phyloP scores from a whole-genome alignment of 306 rosid genomes.

The Echinosophora koreensis region DNA sequence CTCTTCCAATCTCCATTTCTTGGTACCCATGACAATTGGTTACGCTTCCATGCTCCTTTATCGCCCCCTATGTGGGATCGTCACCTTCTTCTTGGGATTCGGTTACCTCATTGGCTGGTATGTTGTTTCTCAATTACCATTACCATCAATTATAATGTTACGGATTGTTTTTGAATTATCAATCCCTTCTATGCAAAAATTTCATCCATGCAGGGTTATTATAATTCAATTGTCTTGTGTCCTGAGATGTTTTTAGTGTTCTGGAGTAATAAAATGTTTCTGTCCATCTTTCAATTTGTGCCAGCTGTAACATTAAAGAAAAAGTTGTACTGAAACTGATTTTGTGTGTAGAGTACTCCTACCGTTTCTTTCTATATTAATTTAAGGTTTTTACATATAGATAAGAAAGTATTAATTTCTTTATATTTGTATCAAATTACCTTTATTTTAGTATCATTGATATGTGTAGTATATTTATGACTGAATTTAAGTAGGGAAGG shows the following conservation, averaged over 20 bases:
- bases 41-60: constrained; percentile 81
- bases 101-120: constrained; percentile 88
- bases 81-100: constrained; percentile 80
- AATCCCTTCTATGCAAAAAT: neutral
- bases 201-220: neutral
- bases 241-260: neutral
- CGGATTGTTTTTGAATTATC: neutral
- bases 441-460: too few species aligned
- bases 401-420: too few species aligned
- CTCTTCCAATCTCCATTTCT: constrained; percentile 88
- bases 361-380: too few species aligned
- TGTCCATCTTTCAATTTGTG: neutral
- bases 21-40: constrained; percentile 79
- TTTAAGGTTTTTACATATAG: too few species aligned
- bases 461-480: too few species aligned
- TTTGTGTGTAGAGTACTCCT: too few species aligned
- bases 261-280: too few species aligned
- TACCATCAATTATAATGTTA: too few species aligned
- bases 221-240: neutral
- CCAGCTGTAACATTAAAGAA: too few species aligned
- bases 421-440: too few species aligned
- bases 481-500: too few species aligned
- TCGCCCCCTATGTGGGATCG: constrained; percentile 76
- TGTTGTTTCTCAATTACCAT: neutral
- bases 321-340: too few species aligned